phyloP scores from a whole-genome alignment of 1,139 yeast species.

The Sugiyamaella xylanicola region DNA sequence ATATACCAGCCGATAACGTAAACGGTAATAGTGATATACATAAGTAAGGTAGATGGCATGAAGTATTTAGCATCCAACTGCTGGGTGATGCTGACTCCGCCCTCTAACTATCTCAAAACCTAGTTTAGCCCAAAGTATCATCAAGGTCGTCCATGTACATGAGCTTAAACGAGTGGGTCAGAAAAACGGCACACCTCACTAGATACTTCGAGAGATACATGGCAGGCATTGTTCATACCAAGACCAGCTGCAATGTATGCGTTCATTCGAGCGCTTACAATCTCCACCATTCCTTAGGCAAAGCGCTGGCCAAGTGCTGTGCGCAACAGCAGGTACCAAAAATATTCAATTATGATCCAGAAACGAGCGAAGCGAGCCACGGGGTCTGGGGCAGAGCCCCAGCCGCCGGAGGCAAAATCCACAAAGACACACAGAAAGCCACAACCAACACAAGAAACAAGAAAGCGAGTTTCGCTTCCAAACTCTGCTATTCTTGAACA shows the following conservation, averaged over 20 bases:
- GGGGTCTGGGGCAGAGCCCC: background rate
- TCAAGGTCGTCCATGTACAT: background rate
- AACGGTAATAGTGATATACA: too few species aligned
- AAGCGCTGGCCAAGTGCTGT: background rate
- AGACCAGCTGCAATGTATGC: background rate
- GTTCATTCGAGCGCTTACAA: background rate
- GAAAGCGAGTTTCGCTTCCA: too few species aligned
- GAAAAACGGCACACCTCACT: background rate
- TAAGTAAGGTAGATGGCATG: too few species aligned
- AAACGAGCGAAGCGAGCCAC: background rate
- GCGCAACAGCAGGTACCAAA: too few species aligned
- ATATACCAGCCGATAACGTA: too few species aligned
- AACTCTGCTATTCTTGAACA: background rate
- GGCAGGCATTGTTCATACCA: background rate
- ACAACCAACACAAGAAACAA: background rate
- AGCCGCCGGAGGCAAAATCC: background rate
- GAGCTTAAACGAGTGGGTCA: conserved; percentile 3
- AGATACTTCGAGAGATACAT: background rate
- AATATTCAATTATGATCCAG: too few species aligned
- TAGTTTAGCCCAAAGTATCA: too few species aligned
- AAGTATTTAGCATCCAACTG: too few species aligned
- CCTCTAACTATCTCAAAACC: too few species aligned
- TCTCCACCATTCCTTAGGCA: background rate
- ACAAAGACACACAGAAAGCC: background rate
- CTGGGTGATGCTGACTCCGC: too few species aligned